phyloP scores from a whole-genome alignment of 495 filamentous ascomycete species.

The Aspergillus sclerotiicarbonarius region DNA sequence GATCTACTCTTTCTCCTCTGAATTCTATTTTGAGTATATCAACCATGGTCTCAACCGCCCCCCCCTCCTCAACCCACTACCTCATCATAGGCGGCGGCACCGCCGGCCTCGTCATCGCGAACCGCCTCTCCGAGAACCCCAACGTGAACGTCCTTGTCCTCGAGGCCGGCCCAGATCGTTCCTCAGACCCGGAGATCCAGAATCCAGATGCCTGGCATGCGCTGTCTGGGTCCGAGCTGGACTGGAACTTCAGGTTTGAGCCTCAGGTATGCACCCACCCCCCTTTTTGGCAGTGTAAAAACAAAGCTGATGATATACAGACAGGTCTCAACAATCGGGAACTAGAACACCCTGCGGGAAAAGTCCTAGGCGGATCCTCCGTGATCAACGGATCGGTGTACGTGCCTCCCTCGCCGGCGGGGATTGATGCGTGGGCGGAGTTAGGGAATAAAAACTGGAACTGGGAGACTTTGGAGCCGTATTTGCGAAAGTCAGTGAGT shows the following conservation, averaged over 20 bases:
- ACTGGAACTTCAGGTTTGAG: slow-evolving; percentile 52
- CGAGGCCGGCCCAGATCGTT: slow-evolving; percentile 50
- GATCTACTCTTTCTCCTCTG: no score
- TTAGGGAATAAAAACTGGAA: slow-evolving; percentile 55
- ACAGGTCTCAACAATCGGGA: slow-evolving; percentile 22
- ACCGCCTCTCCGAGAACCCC: slow-evolving; percentile 49
- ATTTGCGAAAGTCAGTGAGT: slow-evolving; percentile 24
- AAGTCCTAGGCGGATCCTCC: slow-evolving; percentile 34
- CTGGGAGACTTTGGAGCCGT: slow-evolving; percentile 48
- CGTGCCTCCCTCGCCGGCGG: slow-evolving; percentile 33
- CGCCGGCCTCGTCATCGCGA: slow-evolving; percentile 52
- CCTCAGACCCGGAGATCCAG: slow-evolving; percentile 39
- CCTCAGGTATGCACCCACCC: slow-evolving; percentile 40
- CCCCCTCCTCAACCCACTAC: slow-evolving; percentile 31
- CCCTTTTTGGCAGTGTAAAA: no score
- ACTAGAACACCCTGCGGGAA: slow-evolving; percentile 27
- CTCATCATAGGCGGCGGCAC: slow-evolving; percentile 55
- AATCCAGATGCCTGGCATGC: slow-evolving; percentile 39
- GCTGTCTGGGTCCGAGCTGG: slow-evolving; percentile 46
- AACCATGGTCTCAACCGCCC: background rate
- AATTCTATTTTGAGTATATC: no score
- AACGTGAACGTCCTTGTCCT: slow-evolving; percentile 46
- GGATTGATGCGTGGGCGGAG: slow-evolving; percentile 52
- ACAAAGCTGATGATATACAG: background rate
- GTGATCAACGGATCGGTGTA: slow-evolving; percentile 30